A percentile compares a stretch with the other conserved stretches of the same genome.
Conservation (phyloP, 768 basidiomycete genomes). For the Tricholoma matsutake region DNA sequence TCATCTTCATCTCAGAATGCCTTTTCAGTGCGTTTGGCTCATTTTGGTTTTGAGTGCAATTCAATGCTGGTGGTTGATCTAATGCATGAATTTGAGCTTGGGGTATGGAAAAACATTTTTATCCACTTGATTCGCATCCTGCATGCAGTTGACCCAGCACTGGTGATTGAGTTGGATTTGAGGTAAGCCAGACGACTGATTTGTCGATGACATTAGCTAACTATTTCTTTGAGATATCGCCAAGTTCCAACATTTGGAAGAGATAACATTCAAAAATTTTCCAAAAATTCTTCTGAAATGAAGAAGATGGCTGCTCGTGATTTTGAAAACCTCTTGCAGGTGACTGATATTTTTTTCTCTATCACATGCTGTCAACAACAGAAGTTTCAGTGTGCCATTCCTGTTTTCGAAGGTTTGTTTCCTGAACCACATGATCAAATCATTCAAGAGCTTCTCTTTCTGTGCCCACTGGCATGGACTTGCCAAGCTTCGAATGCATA, state of each 20-base stretch:
- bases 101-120: conserved; percentile 27
- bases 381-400: conserved; percentile 8
- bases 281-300: too few species aligned
- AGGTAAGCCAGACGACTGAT: neutral
- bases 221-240: conserved; percentile 1
- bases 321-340: too few species aligned
- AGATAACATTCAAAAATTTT: too few species aligned
- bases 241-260: too few species aligned
- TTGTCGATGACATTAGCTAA: neutral
- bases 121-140: conserved; percentile 22
- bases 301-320: too few species aligned
- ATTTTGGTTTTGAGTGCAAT: conserved; percentile 18
- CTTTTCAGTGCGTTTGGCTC: conserved; percentile 3
- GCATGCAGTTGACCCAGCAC: neutral
- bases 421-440: conserved; percentile 12
- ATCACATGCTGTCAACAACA: neutral
- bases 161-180: neutral
- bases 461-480: conserved; percentile 29
- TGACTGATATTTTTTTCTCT: too few species aligned
- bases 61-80: conserved; percentile 19
- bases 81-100: conserved; percentile 27
- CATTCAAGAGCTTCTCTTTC: conserved; percentile 24
- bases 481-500: conserved; percentile 12
- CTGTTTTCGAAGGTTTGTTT: conserved; percentile 8
- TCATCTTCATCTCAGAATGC: conserved; percentile 7